phyloP scores from a whole-genome alignment of 2,329 filamentous ascomycete species.

The Gremmenia infestans region DNA sequence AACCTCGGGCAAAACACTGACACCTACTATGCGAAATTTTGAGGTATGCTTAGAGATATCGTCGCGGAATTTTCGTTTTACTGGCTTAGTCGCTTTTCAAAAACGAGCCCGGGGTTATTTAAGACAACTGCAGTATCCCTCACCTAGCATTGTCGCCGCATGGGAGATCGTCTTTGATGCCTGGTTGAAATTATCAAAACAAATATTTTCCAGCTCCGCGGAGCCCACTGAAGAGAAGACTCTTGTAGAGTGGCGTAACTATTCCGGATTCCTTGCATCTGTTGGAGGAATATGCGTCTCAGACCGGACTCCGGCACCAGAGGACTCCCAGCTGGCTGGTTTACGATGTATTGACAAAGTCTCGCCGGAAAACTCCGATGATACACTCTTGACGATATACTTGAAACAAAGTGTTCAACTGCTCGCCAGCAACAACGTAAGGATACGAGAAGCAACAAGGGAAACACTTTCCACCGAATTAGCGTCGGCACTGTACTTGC shows the following conservation, averaged over 20 bases:
- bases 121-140: slow-evolving; percentile 56
- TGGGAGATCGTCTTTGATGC: slow-evolving; percentile 63
- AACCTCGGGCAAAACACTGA: slow-evolving; percentile 44
- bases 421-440: slow-evolving; percentile 57
- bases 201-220: slow-evolving; percentile 49
- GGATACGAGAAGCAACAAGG: slow-evolving; percentile 61
- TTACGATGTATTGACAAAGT: slow-evolving; percentile 57
- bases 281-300: slow-evolving; percentile 62
- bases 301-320: slow-evolving; percentile 48
- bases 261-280: slow-evolving; percentile 63
- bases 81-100: slow-evolving; percentile 65
- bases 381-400: slow-evolving; percentile 55
- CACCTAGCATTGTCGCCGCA: slow-evolving; percentile 60
- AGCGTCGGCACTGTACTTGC: slow-evolving; percentile 55
- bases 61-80: slow-evolving; percentile 60
- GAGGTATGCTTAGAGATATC: slow-evolving; percentile 58
- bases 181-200: slow-evolving; percentile 60
- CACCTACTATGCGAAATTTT: slow-evolving; percentile 54
- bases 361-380: slow-evolving; percentile 54
- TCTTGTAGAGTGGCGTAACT: slow-evolving; percentile 62
- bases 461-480: slow-evolving; percentile 63
- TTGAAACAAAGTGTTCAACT: slow-evolving; percentile 60
- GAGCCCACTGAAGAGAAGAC: slow-evolving; percentile 51
- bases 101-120: slow-evolving; percentile 58
- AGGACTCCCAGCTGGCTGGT: slow-evolving; percentile 52